Percentiles rank a stretch among this genome's conserved stretches.
These are phyloP conservation scores for Ulota crispa DNA, from an alignment of 225 moss, liverwort and hornwort species.

Conservation along the genomic window DNA sequence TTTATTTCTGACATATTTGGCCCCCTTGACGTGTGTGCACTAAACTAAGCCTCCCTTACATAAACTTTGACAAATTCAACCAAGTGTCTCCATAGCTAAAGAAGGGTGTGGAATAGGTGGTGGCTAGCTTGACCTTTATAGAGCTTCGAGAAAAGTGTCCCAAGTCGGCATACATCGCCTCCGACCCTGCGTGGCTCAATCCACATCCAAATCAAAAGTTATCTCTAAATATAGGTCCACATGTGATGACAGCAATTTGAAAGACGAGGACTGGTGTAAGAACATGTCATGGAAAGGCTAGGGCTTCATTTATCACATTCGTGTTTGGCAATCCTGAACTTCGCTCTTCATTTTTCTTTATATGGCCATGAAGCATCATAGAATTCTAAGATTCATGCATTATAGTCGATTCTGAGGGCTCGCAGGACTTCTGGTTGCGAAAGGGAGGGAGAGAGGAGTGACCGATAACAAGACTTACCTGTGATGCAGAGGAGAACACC, in stretches of 20 bases:
- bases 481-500: constrained; percentile 86
- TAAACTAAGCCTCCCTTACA: no score
- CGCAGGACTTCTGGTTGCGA: neutral
- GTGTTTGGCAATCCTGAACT: neutral
- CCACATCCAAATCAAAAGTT: constrained; percentile 17
- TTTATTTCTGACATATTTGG: no score
- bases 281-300: no score
- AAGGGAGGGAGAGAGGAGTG: neutral
- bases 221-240: neutral
- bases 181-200: constrained; percentile 58
- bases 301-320: neutral
- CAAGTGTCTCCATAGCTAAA: no score
- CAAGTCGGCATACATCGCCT: constrained; percentile 91
- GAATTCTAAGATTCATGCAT: neutral
- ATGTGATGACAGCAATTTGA: neutral
- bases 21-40: no score
- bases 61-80: no score
- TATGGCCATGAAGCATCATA: neutral
- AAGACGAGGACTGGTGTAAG: neutral
- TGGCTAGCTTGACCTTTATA: constrained; percentile 60
- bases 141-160: constrained; percentile 76
- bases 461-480: constrained; percentile 39
- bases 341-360: neutral
- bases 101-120: no score
- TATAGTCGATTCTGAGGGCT: neutral